These are phyloP conservation scores for Apiospora arundinis DNA, from an alignment of 2,329 filamentous ascomycete species.

Conservation along the genomic window DNA sequence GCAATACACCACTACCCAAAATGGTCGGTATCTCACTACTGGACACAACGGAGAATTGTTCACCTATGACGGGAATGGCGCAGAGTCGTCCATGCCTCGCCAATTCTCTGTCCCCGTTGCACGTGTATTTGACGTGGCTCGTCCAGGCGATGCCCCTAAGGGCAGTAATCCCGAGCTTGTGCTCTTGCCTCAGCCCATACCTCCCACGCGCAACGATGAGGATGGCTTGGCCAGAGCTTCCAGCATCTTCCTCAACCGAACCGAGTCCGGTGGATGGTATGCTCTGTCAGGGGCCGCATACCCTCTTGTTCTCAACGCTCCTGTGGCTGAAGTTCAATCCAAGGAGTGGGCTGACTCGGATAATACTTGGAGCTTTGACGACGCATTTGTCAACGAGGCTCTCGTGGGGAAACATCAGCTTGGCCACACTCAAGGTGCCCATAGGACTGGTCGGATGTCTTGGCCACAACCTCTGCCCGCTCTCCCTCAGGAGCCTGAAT, in stretches of 20 bases:
- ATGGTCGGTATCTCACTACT: constrained; percentile 88
- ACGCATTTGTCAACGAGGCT: constrained; percentile 61
- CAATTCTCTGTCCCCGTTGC: constrained; percentile 80
- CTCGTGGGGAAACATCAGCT: constrained; percentile 77
- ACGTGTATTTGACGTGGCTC: constrained; percentile 86
- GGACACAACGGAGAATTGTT: constrained; percentile 85
- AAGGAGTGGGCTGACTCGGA: constrained; percentile 56
- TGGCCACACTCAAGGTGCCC: constrained; percentile 43
- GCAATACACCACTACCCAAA: constrained; percentile 81
- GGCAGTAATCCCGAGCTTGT: constrained; percentile 79
- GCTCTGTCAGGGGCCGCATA: constrained; percentile 88
- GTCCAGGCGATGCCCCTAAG: constrained; percentile 67
- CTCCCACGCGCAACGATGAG: constrained; percentile 60
- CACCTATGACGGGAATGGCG: constrained; percentile 73
- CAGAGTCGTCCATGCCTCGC: constrained; percentile 67
- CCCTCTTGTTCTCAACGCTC: constrained; percentile 79
- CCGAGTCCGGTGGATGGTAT: constrained; percentile 88
- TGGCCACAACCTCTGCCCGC: constrained; percentile 48
- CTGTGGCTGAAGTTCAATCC: constrained; percentile 51
- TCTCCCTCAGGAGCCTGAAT: constrained; percentile 31
- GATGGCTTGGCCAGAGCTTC: constrained; percentile 60
- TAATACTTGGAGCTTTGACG: constrained; percentile 44
- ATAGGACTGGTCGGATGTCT: constrained; percentile 37
- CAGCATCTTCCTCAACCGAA: constrained; percentile 86
- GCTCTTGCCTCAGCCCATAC: constrained; percentile 82